Evolutionary conservation across 495 filamentous ascomycete genomes (phyloP).

Genomic region (Penicillium coffeae): DNA sequence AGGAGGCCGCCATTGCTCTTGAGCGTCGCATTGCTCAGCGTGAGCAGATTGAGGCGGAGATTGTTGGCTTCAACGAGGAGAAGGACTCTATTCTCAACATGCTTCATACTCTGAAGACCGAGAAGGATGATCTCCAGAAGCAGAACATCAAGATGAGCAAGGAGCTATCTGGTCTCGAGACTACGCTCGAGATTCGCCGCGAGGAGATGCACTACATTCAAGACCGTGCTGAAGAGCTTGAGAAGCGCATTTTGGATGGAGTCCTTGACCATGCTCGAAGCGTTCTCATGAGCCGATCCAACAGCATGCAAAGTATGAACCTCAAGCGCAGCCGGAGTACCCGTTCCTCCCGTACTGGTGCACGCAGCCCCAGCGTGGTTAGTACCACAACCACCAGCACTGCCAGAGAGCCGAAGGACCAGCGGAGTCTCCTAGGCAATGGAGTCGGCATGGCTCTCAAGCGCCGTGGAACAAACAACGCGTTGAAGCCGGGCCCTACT

Average conservation of each 20-base stretch:
- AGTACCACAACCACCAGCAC: conserved; percentile 34
- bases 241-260: conserved; percentile 88
- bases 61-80: conserved; percentile 61
- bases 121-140: conserved; percentile 66
- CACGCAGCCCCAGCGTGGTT: conserved; percentile 37
- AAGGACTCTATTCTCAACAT: conserved; percentile 58
- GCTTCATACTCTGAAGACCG: conserved; percentile 53
- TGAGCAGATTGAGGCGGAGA: conserved; percentile 69
- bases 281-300: conserved; percentile 63
- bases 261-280: conserved; percentile 92
- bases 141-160: conserved; percentile 75
- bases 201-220: conserved; percentile 92
- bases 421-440: conserved; percentile 41
- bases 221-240: conserved; percentile 75
- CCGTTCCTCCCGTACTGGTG: conserved; percentile 36
- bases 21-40: conserved; percentile 75
- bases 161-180: conserved; percentile 84
- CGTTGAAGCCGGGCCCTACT: conserved; percentile 42
- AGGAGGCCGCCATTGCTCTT: conserved; percentile 75
- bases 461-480: conserved; percentile 33
- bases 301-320: conserved; percentile 53
- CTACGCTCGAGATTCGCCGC: conserved; percentile 77
- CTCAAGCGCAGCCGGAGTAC: conserved; percentile 62
- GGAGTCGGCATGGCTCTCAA: conserved; percentile 53
- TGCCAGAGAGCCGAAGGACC: conserved; percentile 36